These are phyloP conservation scores for Emmonsia crescens DNA, from an alignment of 2,329 filamentous ascomycete genomes.

Conservation along the genomic window DNA sequence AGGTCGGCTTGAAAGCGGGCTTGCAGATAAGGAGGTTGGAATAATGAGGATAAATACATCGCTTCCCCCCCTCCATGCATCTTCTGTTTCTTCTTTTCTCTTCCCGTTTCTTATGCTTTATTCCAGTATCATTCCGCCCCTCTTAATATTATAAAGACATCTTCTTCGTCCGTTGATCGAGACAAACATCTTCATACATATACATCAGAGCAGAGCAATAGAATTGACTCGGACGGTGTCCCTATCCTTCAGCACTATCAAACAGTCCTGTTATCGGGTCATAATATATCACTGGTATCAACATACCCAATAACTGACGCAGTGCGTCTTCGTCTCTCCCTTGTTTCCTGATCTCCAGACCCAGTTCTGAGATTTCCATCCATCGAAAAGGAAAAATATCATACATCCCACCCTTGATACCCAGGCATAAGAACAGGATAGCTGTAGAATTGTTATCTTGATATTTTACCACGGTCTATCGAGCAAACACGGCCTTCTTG, in stretches of 20 bases:
- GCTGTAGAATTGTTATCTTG: slow-evolving; percentile 1
- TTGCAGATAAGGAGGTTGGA: not conserved
- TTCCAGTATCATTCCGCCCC: not conserved
- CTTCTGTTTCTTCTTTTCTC: not conserved
- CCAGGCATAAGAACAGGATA: not conserved
- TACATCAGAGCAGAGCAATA: not conserved
- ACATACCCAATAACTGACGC: not conserved
- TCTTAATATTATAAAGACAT: not conserved
- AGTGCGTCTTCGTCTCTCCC: slow-evolving; percentile 1
- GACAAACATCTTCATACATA: not conserved
- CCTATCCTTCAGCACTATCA: not conserved
- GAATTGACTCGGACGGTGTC: not conserved
- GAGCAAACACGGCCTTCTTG: not conserved
- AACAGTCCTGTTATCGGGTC: not conserved
- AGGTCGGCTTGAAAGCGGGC: not conserved
- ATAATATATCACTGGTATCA: not conserved
- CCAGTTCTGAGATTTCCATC: not conserved
- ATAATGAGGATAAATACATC: not conserved
- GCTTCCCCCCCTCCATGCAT: not conserved
- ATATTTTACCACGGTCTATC: not conserved
- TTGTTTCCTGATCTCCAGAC: not conserved
- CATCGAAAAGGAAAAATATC: too few relatives aligned
- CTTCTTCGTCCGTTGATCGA: not conserved
- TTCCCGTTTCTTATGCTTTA: not conserved
- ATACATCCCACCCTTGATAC: not conserved